Evolutionary conservation across 2,329 filamentous ascomycete species (phyloP).

Genomic region (Gaeumannomyces tritici): DNA sequence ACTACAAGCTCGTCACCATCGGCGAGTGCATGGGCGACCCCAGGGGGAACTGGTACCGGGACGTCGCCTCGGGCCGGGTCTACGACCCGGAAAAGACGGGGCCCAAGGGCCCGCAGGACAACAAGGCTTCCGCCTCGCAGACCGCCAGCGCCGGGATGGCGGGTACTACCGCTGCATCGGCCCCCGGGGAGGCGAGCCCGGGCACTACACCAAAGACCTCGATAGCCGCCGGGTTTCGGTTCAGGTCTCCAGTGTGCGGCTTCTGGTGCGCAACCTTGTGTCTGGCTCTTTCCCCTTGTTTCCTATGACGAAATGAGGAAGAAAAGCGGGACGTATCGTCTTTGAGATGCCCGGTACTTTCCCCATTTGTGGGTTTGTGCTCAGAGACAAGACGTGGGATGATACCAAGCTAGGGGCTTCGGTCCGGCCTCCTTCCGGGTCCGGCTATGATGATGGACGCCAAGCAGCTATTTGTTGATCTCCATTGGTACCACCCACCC

Average conservation of each 20-base stretch:
- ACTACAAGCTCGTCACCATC: constrained; percentile 33
- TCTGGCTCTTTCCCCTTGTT: background rate
- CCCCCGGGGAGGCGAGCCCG: background rate
- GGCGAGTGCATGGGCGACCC: constrained; percentile 36
- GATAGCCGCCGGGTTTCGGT: background rate
- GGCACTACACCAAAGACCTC: background rate
- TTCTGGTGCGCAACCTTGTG: background rate
- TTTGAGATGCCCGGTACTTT: too few relatives aligned
- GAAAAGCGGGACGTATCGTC: too few relatives aligned
- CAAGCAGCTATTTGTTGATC: too few relatives aligned
- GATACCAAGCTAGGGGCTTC: too few relatives aligned
- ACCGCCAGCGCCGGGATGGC: background rate
- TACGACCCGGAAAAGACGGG: background rate
- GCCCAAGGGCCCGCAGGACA: background rate
- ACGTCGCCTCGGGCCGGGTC: constrained; percentile 14
- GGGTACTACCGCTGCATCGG: background rate
- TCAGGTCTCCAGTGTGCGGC: background rate
- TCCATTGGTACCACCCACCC: too few relatives aligned
- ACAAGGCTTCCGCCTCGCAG: too few relatives aligned
- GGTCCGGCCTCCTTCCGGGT: too few relatives aligned
- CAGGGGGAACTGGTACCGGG: constrained; percentile 35
- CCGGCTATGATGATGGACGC: too few relatives aligned
- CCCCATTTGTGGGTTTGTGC: too few relatives aligned
- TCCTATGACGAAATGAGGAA: background rate
- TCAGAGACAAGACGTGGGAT: too few relatives aligned